Evolutionary conservation across 2,329 filamentous ascomycete genomes (phyloP).

Genomic region (Aspergillus neoniger): DNA sequence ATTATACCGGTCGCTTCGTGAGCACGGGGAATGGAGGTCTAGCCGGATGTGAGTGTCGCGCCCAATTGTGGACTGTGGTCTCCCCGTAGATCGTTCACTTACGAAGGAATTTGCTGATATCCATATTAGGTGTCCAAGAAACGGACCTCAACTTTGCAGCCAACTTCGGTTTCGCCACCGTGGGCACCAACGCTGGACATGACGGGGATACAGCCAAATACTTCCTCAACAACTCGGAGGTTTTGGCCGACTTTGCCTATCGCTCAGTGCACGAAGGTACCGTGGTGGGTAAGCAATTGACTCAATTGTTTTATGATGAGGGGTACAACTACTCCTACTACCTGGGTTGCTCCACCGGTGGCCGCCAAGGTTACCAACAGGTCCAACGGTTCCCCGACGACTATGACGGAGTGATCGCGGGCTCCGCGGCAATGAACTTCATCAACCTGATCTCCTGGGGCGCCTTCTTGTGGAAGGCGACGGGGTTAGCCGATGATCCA

Average conservation of each 20-base stretch:
- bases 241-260: constrained; percentile 53
- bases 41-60: constrained; percentile 45
- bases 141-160: constrained; percentile 48
- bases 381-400: constrained; percentile 57
- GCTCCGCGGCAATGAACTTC: constrained; percentile 47
- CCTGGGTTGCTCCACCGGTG: constrained; percentile 61
- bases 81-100: neutral
- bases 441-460: constrained; percentile 53
- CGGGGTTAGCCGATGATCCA: constrained; percentile 47
- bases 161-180: constrained; percentile 46
- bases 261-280: constrained; percentile 49
- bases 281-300: constrained; percentile 51
- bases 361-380: constrained; percentile 59
- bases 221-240: constrained; percentile 49
- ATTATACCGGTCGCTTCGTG: constrained; percentile 51
- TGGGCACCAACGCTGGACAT: constrained; percentile 55
- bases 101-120: neutral
- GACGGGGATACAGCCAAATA: constrained; percentile 50
- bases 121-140: constrained; percentile 45
- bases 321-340: constrained; percentile 44
- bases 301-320: constrained; percentile 51
- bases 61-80: neutral
- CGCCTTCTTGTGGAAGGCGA: constrained; percentile 47
- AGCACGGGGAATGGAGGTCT: constrained; percentile 54
- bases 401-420: constrained; percentile 59